Evolutionary conservation across 768 basidiomycete genomes (phyloP).

Genomic region (Auricularia cornea): DNA sequence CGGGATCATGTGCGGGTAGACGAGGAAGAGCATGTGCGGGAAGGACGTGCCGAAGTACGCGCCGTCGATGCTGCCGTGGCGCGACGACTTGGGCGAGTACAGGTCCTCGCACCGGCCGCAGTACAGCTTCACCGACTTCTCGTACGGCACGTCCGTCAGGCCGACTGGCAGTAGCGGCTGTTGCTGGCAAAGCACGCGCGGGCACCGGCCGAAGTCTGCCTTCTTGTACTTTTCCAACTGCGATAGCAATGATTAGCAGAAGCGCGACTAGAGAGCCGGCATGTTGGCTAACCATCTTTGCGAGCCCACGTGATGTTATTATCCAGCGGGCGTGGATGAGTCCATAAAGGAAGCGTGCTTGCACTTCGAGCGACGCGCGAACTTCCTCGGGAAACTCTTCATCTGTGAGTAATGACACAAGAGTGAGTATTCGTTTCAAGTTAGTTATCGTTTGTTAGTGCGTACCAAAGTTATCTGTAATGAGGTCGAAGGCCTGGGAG

Average conservation of each 20-base stretch:
- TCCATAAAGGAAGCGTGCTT: slow-evolving; percentile 89
- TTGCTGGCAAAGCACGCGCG: slow-evolving; percentile 88
- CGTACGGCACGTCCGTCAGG: slow-evolving; percentile 93
- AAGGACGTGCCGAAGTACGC: slow-evolving; percentile 99
- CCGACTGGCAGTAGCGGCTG: slow-evolving; percentile 97
- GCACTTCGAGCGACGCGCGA: slow-evolving; percentile 84
- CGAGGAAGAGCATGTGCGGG: slow-evolving; percentile 94
- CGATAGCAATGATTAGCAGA: not conserved
- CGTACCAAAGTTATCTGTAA: slow-evolving; percentile 90
- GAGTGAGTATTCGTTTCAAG: not conserved
- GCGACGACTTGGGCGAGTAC: slow-evolving; percentile 93
- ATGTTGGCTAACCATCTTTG: slow-evolving; percentile 72
- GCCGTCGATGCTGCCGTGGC: slow-evolving; percentile 96
- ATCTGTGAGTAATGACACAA: slow-evolving; percentile 37
- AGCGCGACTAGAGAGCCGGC: not conserved
- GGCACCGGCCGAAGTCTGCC: slow-evolving; percentile 97
- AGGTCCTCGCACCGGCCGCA: slow-evolving; percentile 98
- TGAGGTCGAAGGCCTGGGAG: slow-evolving; percentile 85
- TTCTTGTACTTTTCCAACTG: slow-evolving; percentile 93
- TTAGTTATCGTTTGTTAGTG: slow-evolving; percentile 6
- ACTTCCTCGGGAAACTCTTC: slow-evolving; percentile 93
- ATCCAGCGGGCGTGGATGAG: slow-evolving; percentile 97
- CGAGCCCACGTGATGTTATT: slow-evolving; percentile 83
- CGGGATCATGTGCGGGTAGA: slow-evolving; percentile 89
- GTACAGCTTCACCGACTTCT: slow-evolving; percentile 98